Percentiles rank a stretch among this genome's conserved stretches.
Evolutionary conservation across 257 asterid genomes (phyloP).

Genomic region (Coffea eugenioides): DNA sequence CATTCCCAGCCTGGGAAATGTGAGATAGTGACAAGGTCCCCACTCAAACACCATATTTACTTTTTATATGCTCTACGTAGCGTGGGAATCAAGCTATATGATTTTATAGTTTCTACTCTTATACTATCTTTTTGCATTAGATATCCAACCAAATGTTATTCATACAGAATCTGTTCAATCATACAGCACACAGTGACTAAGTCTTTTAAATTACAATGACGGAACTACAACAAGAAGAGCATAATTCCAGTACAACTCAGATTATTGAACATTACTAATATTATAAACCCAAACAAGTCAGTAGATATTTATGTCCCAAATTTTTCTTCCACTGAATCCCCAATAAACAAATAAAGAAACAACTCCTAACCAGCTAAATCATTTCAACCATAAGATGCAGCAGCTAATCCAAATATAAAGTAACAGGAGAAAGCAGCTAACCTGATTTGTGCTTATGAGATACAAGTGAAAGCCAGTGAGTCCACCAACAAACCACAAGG

Average conservation of each 20-base stretch:
- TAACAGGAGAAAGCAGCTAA: constrained; percentile 35
- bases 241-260: not conserved
- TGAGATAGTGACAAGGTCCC: not conserved
- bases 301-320: not conserved
- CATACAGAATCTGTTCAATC: not conserved
- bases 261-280: not conserved
- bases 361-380: not conserved
- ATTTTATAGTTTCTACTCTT: not conserved
- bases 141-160: not conserved
- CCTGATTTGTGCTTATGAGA: constrained; percentile 94
- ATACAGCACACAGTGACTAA: not conserved
- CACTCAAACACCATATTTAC: not conserved
- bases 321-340: not conserved
- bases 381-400: not conserved
- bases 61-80: not conserved
- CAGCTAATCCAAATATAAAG: not conserved
- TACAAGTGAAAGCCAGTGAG: constrained; percentile 95
- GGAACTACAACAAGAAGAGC: not conserved
- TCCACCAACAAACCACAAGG: constrained; percentile 99
- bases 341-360: not conserved
- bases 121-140: not conserved
- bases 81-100: not conserved
- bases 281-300: not conserved
- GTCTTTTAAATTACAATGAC: not conserved
- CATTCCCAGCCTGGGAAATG: not conserved